Evolutionary conservation across 2,329 filamentous ascomycete genomes (phyloP), one percentile per base, ranked within the genome.

Genomic region (Grosmannia penicillata): DNA sequence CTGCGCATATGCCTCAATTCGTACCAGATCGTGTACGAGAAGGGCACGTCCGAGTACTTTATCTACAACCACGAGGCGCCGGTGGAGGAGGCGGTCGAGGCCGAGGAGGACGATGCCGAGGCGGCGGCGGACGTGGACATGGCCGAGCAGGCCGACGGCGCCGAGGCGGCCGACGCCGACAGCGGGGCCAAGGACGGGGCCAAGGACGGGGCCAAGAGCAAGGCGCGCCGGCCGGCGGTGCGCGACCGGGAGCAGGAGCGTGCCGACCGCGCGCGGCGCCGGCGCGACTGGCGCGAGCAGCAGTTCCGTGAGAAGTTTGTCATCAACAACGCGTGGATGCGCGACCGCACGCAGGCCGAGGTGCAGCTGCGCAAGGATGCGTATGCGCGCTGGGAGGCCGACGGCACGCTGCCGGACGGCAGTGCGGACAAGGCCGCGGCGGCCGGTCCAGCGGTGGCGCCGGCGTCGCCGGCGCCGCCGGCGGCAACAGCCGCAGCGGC

Each of bases 251-350:
- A 29, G 15, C 26, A 27, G 22, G 38, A 19, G 14, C 36, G 31
- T 59, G 58, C 49, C 13, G 47, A 49, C 32, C 47, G 45, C 32
- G 46, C 45, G 17, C 49, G 52, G 29, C 51, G 53, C 30, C 50
- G 51, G 31, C 46, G 44, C 23, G 61, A 64, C 41, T 52, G 58
- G 21, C 57, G 60, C 7, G 58, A 60, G 21, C 63, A 71, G 49
- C 58, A 63, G 48, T 56, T 82, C 62, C 69, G 70, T 53, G 80
- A 91, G 68, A 91, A 89, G 66, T 66, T 85, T 56, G 75, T 93
- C 45, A 79, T 79, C 60, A 82, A 87, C 66, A 78, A 79, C 43
- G 72, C 82, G 45, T 89, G 86, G 59, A 67, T 93, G 56, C 75
- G 84, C 58, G 82, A 83, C 39, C 65, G 84, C 58, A 81, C 79